Percentiles rank a stretch among this genome's conserved stretches.
phyloP scores from a whole-genome alignment of 768 basidiomycete species.

The Suillus fuscotomentosus region DNA sequence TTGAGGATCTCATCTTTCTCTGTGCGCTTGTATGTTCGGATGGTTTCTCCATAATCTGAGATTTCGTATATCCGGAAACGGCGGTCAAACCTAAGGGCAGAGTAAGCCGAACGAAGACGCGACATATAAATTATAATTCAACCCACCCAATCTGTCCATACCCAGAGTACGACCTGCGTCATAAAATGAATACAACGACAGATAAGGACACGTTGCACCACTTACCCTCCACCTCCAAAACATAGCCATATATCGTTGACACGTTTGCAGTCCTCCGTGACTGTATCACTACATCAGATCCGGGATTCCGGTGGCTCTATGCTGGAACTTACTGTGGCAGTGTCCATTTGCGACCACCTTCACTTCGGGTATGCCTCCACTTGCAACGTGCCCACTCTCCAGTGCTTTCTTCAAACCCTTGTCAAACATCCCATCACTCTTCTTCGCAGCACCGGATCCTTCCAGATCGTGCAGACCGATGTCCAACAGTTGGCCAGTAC shows the following conservation, averaged over 20 bases:
- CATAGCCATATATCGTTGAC: constrained; percentile 89
- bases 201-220: constrained; percentile 6
- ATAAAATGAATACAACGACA: neutral
- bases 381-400: constrained; percentile 64
- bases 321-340: constrained; percentile 62
- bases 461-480: constrained; percentile 67
- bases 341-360: constrained; percentile 93
- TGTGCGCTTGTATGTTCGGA: constrained; percentile 82
- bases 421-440: constrained; percentile 81
- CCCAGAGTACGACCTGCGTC: constrained; percentile 70
- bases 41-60: constrained; percentile 88
- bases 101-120: constrained; percentile 7
- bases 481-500: constrained; percentile 62
- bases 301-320: neutral
- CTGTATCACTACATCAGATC: constrained; percentile 35
- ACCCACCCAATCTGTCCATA: constrained; percentile 74
- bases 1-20: constrained; percentile 70
- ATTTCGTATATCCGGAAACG: constrained; percentile 89
- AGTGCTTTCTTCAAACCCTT: constrained; percentile 71
- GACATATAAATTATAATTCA: neutral
- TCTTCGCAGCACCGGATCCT: constrained; percentile 56
- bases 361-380: constrained; percentile 58
- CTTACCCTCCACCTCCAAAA: constrained; percentile 83
- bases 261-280: constrained; percentile 87
- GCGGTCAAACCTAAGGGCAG: constrained; percentile 69